These are phyloP conservation scores for Aureoboletus auriporus DNA, from an alignment of 768 basidiomycete species.

Conservation along the genomic window DNA sequence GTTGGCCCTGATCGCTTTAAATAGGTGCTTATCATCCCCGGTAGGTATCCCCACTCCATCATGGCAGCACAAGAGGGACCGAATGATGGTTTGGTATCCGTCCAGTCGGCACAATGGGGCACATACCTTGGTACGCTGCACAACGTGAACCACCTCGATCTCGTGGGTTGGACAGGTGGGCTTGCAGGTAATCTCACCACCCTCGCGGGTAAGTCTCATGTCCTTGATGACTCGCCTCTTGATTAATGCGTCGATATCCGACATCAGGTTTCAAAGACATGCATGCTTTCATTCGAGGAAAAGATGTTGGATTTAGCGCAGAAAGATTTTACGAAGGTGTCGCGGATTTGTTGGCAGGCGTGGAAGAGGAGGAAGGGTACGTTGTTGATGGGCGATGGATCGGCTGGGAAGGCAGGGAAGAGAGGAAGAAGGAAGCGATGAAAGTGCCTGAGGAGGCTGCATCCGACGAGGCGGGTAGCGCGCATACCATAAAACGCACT, in stretches of 20 bases:
- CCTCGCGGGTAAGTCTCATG: conserved; percentile 14
- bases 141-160: conserved; percentile 88
- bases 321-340: conserved; percentile 88
- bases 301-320: conserved; percentile 87
- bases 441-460: neutral
- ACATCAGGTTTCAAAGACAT: conserved; percentile 60
- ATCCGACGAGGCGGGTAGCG: neutral
- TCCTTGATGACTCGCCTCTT: neutral
- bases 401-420: conserved; percentile 15
- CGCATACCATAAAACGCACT: conserved; percentile 7
- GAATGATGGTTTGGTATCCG: conserved; percentile 91
- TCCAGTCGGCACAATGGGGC: conserved; percentile 89
- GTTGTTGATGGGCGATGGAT: conserved; percentile 22
- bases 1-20: conserved; percentile 3
- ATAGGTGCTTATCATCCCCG: neutral
- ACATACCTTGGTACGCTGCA: conserved; percentile 91
- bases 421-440: conserved; percentile 7
- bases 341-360: conserved; percentile 70
- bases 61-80: conserved; percentile 85
- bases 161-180: conserved; percentile 81
- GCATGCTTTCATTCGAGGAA: conserved; percentile 85
- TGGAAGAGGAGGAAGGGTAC: conserved; percentile 58
- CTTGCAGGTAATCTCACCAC: conserved; percentile 24
- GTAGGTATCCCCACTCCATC: conserved; percentile 68
- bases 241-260: neutral